Base-by-base conservation (phyloP, 768 basidiomycete genomes). In the Fomitopsis pulvina region DNA sequence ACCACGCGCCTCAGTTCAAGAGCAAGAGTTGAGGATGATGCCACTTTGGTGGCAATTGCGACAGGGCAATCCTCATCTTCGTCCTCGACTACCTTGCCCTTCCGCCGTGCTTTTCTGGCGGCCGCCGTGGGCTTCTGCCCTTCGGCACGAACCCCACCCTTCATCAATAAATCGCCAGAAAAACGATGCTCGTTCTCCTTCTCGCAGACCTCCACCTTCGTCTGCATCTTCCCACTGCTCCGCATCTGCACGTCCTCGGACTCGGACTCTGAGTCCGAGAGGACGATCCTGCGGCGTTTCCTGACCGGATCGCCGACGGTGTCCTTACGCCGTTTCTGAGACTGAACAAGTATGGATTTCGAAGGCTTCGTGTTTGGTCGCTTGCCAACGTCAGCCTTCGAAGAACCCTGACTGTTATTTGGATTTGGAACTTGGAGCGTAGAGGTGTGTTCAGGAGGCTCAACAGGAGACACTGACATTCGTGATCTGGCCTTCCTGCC, bases 251-350 rank as follows among this genome's bases (percentile, higher is more conserved):
- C 6, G 11, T 25, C 45, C 40, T 52, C 52, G 5, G 46, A 16
- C 25, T 54, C 56, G 21, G 40, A 47, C 39, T 57, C 56, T n/a
- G 48, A 42, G 25, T 57, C 56, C 43, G 56, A 57, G 30, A 54
- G 45, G 2, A 57, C 45, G 3, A 51, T 45, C 4, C 48, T 38
- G 18, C 41, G 46, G 37, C 55, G 50, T 34, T 52, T 57, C 53
- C 44, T 54, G 21, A 24, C 18, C 12, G 48, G 38, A 6, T 38
- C 47, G 29, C 39, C 42, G 5, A n/a, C 10, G 10, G 24, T 27
- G 8, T 18, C 25, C 42, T 44, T 41, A 3, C 41, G 24, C 24
- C 25, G 16, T 18, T 44, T 44, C 16, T 25, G 16, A 27, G 42
- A 16, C 25, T 44, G 7, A 5, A 6, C 25, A 16, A 16, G 7